Evolutionary conservation across 805 yeast species (phyloP).

Genomic region (Yamadazyma laniorum): DNA sequence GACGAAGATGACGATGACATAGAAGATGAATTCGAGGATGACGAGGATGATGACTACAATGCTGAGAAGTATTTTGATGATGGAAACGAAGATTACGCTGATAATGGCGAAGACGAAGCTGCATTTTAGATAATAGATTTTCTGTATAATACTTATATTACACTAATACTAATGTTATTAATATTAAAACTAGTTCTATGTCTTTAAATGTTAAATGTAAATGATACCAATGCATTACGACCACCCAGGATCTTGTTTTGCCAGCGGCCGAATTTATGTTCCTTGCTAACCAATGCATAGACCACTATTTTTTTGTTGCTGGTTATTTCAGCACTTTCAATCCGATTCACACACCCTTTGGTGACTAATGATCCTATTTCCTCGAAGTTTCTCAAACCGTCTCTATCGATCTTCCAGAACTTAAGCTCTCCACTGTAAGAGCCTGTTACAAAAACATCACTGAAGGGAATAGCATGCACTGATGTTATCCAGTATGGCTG

Average conservation of each 20-base stretch:
- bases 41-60: conserved; percentile 75
- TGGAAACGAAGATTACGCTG: conserved; percentile 59
- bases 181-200: no score
- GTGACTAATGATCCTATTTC: conserved; percentile 58
- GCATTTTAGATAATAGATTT: no score
- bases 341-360: conserved; percentile 67
- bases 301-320: conserved; percentile 49
- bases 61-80: conserved; percentile 79
- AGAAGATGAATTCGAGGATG: conserved; percentile 70
- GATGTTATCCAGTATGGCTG: conserved; percentile 88
- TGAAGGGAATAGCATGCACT: conserved; percentile 76
- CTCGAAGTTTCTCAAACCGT: conserved; percentile 59
- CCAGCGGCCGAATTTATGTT: conserved; percentile 91
- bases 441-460: conserved; percentile 82
- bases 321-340: conserved; percentile 55
- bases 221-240: conserved; percentile 61
- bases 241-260: conserved; percentile 54
- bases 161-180: no score
- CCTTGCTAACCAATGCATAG: conserved; percentile 72
- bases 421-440: conserved; percentile 79
- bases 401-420: conserved; percentile 69
- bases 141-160: no score
- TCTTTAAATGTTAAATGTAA: conserved; percentile 30
- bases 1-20: conserved; percentile 55
- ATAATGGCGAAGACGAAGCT: conserved; percentile 63